phyloP scores from a whole-genome alignment of 306 rosid species.

The Arachis stenosperma region DNA sequence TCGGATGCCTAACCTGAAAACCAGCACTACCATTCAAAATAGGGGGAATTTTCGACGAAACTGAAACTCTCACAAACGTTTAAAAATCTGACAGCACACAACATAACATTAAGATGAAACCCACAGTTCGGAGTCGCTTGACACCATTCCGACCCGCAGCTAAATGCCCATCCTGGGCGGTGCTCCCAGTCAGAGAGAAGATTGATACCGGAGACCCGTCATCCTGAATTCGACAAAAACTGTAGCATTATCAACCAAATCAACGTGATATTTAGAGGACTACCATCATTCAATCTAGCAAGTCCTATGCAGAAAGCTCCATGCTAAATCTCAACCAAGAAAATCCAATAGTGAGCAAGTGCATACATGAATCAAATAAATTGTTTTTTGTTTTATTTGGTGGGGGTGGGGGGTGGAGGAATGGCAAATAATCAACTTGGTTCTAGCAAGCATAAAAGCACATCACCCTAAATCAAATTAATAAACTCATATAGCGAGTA shows the following conservation, averaged over 20 bases:
- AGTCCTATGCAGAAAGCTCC: neutral
- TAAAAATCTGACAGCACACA: neutral
- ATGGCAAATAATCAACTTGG: neutral
- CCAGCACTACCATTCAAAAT: constrained; percentile 19
- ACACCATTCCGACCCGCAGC: constrained; percentile 96
- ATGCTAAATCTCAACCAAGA: neutral
- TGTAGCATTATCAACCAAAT: constrained; percentile 10
- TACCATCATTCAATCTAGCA: neutral
- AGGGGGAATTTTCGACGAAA: neutral
- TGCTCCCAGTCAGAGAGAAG: constrained; percentile 83
- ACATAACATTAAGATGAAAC: constrained; percentile 24
- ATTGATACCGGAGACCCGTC: constrained; percentile 89
- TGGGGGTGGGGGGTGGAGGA: too few species aligned
- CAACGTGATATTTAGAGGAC: constrained; percentile 4
- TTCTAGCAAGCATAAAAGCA: neutral
- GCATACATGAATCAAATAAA: constrained; percentile 16
- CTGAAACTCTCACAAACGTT: neutral
- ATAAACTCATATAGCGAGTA: neutral
- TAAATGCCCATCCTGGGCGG: constrained; percentile 89
- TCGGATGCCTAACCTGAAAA: constrained; percentile 98
- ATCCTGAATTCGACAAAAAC: constrained; percentile 57
- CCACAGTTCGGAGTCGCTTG: constrained; percentile 80
- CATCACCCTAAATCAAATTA: neutral
- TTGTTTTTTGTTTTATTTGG: too few species aligned
- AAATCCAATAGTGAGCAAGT: neutral